phyloP scores from a whole-genome alignment of 2,329 filamentous ascomycete species.

The Colletotrichum theobromicola region DNA sequence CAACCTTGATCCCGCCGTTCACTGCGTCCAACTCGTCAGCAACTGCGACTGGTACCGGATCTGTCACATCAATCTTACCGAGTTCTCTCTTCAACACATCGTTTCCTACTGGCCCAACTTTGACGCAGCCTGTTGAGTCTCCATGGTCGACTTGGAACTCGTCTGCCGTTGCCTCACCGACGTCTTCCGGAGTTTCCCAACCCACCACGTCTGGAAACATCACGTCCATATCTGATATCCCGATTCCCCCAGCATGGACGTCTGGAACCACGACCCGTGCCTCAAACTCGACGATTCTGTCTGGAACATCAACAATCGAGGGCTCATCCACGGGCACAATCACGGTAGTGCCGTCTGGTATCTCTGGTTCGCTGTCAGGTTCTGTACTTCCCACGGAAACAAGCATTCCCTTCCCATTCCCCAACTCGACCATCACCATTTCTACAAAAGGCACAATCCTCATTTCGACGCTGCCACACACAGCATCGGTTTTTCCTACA shows the following conservation, averaged over 20 bases:
- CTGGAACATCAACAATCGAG: not conserved
- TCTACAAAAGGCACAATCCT: not conserved
- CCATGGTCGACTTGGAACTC: conserved; percentile 8
- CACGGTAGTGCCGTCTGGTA: not conserved
- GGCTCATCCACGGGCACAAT: not conserved
- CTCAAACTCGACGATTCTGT: not conserved
- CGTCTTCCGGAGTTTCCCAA: not conserved
- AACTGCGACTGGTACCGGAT: not conserved
- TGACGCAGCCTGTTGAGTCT: conserved; percentile 9
- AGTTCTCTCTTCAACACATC: not conserved
- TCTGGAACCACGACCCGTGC: not conserved
- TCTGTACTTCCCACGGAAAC: not conserved
- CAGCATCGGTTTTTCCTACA: not conserved
- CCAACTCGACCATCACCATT: not conserved
- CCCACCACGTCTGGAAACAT: not conserved
- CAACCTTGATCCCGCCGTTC: not conserved
- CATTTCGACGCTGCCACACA: not conserved
- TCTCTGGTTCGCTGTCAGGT: not conserved
- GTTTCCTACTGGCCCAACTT: not conserved
- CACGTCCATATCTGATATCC: not conserved
- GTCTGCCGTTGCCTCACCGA: not conserved
- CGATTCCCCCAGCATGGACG: not conserved
- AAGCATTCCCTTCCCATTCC: not conserved
- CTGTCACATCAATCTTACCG: not conserved
- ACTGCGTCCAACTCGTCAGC: not conserved